A percentile compares a stretch with the other conserved stretches of the same genome.
phyloP scores from a whole-genome alignment of 805 yeast species.

The Candida incommunis region DNA sequence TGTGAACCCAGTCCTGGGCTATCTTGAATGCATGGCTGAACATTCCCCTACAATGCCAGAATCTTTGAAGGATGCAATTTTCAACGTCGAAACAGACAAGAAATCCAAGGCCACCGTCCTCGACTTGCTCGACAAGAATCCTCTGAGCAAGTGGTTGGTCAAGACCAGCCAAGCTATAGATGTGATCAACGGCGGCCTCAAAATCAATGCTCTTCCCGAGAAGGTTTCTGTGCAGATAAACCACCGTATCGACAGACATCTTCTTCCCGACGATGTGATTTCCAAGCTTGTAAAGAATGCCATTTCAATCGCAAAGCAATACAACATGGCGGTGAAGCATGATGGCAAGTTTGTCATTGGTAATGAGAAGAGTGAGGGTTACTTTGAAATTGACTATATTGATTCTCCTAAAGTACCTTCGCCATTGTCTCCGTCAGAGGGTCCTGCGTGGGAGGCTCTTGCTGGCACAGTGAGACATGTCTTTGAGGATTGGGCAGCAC shows the following conservation, averaged over 20 bases:
- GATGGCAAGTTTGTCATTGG: background rate
- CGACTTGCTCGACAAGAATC: conserved; percentile 7
- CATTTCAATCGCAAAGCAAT: background rate
- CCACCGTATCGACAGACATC: conserved; percentile 38
- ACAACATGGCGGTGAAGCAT: background rate
- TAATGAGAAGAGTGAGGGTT: background rate
- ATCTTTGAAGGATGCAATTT: background rate
- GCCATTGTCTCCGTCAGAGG: conserved; percentile 27
- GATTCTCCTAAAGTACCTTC: conserved; percentile 30
- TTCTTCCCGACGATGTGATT: background rate
- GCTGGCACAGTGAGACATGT: conserved; percentile 48
- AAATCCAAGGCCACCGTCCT: background rate
- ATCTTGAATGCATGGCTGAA: conserved; percentile 48
- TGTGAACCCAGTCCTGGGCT: conserved; percentile 45
- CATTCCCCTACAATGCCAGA: background rate
- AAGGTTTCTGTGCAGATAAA: conserved; percentile 38
- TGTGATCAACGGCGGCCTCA: conserved; percentile 55
- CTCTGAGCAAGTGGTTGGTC: conserved; percentile 26
- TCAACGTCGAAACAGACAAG: background rate
- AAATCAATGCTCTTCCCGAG: conserved; percentile 68
- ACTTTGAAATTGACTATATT: background rate
- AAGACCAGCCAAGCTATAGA: conserved; percentile 59
- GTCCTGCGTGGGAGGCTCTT: conserved; percentile 33
- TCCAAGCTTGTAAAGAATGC: background rate
- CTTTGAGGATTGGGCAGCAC: conserved; percentile 31